Base-by-base conservation (phyloP, 2,329 filamentous ascomycete genomes). In the Elsinoe fawcettii region DNA sequence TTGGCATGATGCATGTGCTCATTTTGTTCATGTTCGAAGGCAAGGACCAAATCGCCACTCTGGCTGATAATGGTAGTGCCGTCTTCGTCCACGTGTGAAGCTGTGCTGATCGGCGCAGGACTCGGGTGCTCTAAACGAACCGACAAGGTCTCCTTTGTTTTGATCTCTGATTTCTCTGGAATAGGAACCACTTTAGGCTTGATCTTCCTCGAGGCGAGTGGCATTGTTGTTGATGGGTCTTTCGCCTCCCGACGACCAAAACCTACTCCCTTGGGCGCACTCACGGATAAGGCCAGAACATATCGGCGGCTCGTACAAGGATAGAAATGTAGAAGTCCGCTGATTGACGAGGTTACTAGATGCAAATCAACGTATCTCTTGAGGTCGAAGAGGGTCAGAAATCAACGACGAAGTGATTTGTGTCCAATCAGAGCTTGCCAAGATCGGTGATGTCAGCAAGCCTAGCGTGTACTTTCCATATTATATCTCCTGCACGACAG, bases 21-120 rank as follows among this genome's bases (percentile, higher is more conserved):
- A 2, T 77, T 81, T 34, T 80, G 83, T 60, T 84, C 79, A 65
- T 89, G 87, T 6, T 78, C 78, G 34, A 89, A 78, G 60, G 84
- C 77, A 12, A 90, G 77, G 30, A 90, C 67, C 18, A 89, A 69
- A 64, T 90, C 83, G 34, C 87, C 87, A 14, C 73, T 71, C 3
- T 75, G 63, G 20, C 77, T 77, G 51, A 89, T 78, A 30, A 76
- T 72, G 43, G 82, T 67, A 7, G 20, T 32, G 14, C 54, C 41
- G 16, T 56, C n/a, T 16, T 47, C 41, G 30, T 56, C 54, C 7
- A 46, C 54, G 11, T 7, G 3, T 12, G 34, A 37, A n/a, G n/a
- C n/a, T 37, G 14, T 37, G 3, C 14, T 37, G 4, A 37, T n/a
- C 9, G 34, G 34, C 9, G 34, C 14, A 37, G 34, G 3, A 3